A percentile compares a stretch with the other conserved stretches of the same genome.
These are phyloP conservation scores for Cladorrhinum samala DNA, from an alignment of 495 filamentous ascomycete genomes.

Conservation along the genomic window DNA sequence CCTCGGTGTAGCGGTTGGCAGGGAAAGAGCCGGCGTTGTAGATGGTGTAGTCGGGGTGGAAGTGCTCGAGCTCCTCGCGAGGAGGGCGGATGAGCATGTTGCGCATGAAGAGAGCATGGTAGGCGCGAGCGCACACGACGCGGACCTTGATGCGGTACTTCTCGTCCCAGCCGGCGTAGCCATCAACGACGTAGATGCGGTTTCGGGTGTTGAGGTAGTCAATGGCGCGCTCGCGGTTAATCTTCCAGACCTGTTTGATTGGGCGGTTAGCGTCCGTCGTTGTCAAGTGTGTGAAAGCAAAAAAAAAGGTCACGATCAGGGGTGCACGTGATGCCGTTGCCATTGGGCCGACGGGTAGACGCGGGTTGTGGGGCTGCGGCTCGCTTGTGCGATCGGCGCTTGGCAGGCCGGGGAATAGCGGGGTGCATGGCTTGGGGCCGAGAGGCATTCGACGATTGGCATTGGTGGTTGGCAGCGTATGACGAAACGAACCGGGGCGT, in stretches of 20 bases:
- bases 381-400: conserved; percentile 17
- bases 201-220: conserved; percentile 99
- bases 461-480: conserved; percentile 11
- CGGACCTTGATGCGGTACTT: conserved; percentile 97
- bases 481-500: conserved; percentile 26
- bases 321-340: conserved; percentile 20
- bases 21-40: conserved; percentile 99
- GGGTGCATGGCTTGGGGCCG: conserved; percentile 29
- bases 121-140: conserved; percentile 96
- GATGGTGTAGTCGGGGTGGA: conserved; percentile 98
- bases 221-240: conserved; percentile 97
- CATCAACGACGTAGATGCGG: conserved; percentile 97
- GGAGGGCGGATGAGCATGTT: conserved; percentile 98
- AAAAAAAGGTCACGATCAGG: conserved; percentile 10
- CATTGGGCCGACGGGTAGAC: conserved; percentile 2
- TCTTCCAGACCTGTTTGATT: conserved; percentile 80
- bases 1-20: conserved; percentile 94
- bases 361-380: neutral
- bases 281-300: no score
- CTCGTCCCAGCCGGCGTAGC: conserved; percentile 96
- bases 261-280: conserved; percentile 16
- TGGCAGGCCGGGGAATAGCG: conserved; percentile 18
- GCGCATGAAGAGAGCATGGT: conserved; percentile 99
- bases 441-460: conserved; percentile 5
- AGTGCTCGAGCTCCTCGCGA: conserved; percentile 84